phyloP scores from a whole-genome alignment of 2,329 filamentous ascomycete genomes.

The Pseudocercospora macadamiae region DNA sequence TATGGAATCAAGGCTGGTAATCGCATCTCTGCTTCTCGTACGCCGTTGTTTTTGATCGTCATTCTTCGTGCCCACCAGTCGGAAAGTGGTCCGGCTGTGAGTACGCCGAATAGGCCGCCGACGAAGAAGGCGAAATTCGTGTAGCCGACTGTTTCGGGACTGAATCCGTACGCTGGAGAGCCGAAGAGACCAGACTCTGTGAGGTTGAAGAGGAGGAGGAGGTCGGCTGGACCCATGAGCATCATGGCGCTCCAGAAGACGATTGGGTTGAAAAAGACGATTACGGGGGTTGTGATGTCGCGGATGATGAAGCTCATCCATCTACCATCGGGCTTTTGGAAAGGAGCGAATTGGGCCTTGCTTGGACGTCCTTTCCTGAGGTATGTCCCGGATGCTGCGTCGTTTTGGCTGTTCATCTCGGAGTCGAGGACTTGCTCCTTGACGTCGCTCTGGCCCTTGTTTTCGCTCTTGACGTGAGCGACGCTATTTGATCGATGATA shows the following conservation, averaged over 20 bases:
- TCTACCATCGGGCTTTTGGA: slow-evolving; percentile 42
- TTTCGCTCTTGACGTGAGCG: slow-evolving; percentile 1
- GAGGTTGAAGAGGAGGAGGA: slow-evolving; percentile 55
- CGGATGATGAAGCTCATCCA: slow-evolving; percentile 48
- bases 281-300: slow-evolving; percentile 45
- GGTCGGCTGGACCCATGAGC: slow-evolving; percentile 41
- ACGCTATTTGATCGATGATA: slow-evolving; percentile 37
- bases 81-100: slow-evolving; percentile 59
- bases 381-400: slow-evolving; percentile 19
- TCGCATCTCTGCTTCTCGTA: slow-evolving; percentile 65
- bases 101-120: slow-evolving; percentile 47
- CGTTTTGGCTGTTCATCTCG: slow-evolving; percentile 33
- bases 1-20: slow-evolving; percentile 58
- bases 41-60: slow-evolving; percentile 57
- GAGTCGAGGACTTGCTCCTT: slow-evolving; percentile 36
- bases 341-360: slow-evolving; percentile 43
- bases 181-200: slow-evolving; percentile 53
- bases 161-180: slow-evolving; percentile 48
- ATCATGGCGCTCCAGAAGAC: slow-evolving; percentile 44
- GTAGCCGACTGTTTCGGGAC: slow-evolving; percentile 50
- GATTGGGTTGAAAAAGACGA: slow-evolving; percentile 51
- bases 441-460: slow-evolving; percentile 24
- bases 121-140: slow-evolving; percentile 53
- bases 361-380: slow-evolving; percentile 44
- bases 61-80: slow-evolving; percentile 55